Evolutionary conservation across 2,329 filamentous ascomycete genomes (phyloP).

Genomic region (Colletotrichum noveboracense): DNA sequence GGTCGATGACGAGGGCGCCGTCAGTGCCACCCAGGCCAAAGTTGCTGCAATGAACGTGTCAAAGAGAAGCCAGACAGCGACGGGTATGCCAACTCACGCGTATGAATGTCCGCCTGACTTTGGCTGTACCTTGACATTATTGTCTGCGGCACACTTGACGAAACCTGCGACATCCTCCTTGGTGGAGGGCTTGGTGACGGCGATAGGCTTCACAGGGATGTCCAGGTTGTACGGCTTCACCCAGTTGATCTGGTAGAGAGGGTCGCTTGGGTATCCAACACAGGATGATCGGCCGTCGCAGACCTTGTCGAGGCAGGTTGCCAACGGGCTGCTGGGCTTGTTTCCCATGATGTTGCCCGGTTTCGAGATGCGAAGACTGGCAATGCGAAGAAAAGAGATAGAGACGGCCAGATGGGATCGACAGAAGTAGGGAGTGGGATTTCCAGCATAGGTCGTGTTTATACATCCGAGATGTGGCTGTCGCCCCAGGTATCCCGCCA

Average conservation of each 20-base stretch:
- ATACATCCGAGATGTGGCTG: neutral
- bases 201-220: constrained; percentile 53
- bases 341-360: constrained; percentile 43
- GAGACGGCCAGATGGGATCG: neutral
- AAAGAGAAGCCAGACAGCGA: neutral
- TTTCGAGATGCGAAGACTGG: neutral
- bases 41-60: constrained; percentile 31
- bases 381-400: neutral
- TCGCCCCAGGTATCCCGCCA: neutral
- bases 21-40: constrained; percentile 54
- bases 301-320: constrained; percentile 51
- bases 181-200: constrained; percentile 60
- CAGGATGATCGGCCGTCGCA: constrained; percentile 51
- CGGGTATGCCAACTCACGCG: constrained; percentile 42
- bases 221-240: constrained; percentile 60
- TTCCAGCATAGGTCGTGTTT: neutral
- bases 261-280: constrained; percentile 48
- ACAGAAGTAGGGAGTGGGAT: neutral
- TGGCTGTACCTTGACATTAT: constrained; percentile 61
- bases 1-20: constrained; percentile 58
- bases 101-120: constrained; percentile 71
- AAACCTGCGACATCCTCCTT: constrained; percentile 60
- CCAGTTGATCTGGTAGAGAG: constrained; percentile 53
- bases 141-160: constrained; percentile 59
- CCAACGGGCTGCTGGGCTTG: constrained; percentile 42